These are phyloP conservation scores for Metschnikowia matae DNA, from an alignment of 805 yeast genomes.

Conservation along the genomic window DNA sequence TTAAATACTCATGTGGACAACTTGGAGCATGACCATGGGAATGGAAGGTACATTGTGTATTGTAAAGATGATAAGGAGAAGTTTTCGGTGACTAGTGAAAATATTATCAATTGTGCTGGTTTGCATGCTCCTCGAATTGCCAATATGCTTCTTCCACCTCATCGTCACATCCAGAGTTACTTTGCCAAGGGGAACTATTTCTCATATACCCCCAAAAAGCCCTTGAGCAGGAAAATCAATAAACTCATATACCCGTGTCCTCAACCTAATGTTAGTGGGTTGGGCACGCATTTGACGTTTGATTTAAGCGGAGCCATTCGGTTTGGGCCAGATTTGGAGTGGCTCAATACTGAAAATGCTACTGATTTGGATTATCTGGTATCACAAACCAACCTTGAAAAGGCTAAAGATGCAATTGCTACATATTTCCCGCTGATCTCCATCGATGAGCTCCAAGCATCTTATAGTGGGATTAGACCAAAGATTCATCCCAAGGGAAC, in stretches of 20 bases:
- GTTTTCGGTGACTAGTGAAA: conserved; percentile 47
- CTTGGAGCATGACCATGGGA: conserved; percentile 23
- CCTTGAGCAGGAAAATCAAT: conserved; percentile 31
- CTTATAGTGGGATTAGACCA: conserved; percentile 83
- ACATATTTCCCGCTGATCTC: conserved; percentile 62
- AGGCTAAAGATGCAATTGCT: conserved; percentile 55
- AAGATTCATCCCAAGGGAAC: conserved; percentile 51
- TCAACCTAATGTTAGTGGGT: conserved; percentile 62
- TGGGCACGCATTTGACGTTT: conserved; percentile 85
- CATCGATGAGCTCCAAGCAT: conserved; percentile 50
- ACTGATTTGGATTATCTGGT: conserved; percentile 45
- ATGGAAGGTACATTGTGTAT: conserved; percentile 21
- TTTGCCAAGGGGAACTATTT: conserved; percentile 88
- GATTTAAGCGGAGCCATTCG: conserved; percentile 74
- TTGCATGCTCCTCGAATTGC: conserved; percentile 68
- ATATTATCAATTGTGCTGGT: conserved; percentile 77
- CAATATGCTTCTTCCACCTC: conserved; percentile 62
- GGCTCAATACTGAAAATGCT: conserved; percentile 48
- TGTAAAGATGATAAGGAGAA: conserved; percentile 26
- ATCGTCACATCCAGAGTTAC: conserved; percentile 52
- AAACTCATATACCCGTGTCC: conserved; percentile 68
- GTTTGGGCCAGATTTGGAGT: conserved; percentile 89
- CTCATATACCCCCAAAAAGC: conserved; percentile 46
- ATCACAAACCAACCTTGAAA: conserved; percentile 43
- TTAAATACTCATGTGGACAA: conserved; percentile 54